phyloP scores from a whole-genome alignment of 441 rosid genomes.

The Gossypium lobatum region DNA sequence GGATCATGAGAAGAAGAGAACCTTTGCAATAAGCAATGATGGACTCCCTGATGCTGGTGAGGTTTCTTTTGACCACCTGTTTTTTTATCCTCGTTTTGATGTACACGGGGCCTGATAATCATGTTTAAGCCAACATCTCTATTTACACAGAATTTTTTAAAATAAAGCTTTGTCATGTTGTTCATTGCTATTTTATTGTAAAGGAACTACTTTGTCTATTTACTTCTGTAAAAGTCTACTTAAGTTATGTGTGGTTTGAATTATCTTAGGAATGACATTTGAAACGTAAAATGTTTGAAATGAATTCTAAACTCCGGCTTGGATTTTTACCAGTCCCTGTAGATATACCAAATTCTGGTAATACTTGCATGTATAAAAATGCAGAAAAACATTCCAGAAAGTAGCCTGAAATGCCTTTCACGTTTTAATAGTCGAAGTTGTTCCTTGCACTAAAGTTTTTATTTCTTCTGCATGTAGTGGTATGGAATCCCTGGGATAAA shows the following conservation, averaged over 20 bases:
- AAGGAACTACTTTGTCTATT: background rate
- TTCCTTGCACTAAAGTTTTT: background rate
- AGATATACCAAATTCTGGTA: background rate
- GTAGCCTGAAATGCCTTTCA: background rate
- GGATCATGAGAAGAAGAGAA: conserved; percentile 91
- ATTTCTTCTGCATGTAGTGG: conserved; percentile 45
- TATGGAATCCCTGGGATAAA: conserved; percentile 98
- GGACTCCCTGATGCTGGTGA: conserved; percentile 95
- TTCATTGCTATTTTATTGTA: background rate
- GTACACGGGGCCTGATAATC: background rate
- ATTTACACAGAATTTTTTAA: background rate
- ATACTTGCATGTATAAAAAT: background rate
- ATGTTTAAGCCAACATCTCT: background rate
- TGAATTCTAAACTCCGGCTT: background rate
- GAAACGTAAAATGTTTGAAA: background rate
- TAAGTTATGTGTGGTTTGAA: background rate
- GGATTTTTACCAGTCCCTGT: background rate
- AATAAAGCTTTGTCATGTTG: background rate
- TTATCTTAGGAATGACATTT: no score
- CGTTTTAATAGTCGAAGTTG: background rate
- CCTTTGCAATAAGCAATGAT: conserved; percentile 81
- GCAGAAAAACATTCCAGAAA: background rate
- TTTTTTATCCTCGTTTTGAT: background rate
- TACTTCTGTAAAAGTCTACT: background rate
- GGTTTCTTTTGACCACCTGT: conserved; percentile 11